A percentile compares a stretch with the other conserved stretches of the same genome.
These are phyloP conservation scores for Spencermartinsiella ligniputridi DNA, from an alignment of 1,139 yeast genomes.

Conservation along the genomic window DNA sequence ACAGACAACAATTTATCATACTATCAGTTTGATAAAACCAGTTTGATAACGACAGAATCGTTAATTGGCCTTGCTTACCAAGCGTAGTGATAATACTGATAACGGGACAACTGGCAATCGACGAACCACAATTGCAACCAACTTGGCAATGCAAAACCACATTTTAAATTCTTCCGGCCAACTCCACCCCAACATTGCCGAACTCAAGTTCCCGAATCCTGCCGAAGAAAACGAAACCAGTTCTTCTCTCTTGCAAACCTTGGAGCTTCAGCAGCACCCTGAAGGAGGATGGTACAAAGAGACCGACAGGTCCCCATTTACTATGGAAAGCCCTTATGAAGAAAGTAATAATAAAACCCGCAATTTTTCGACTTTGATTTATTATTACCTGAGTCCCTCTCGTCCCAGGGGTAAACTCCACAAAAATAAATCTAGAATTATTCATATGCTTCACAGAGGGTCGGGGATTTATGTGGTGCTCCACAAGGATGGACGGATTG, in stretches of 20 bases:
- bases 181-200: too few relatives aligned
- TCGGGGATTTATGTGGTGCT: conserved; percentile 47
- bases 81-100: too few relatives aligned
- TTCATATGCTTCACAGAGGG: conserved; percentile 47
- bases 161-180: too few relatives aligned
- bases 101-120: too few relatives aligned
- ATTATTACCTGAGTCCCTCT: conserved; percentile 44
- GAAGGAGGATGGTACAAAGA: conserved; percentile 51
- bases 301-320: conserved; percentile 44
- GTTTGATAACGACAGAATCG: too few relatives aligned
- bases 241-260: background rate
- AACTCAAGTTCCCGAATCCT: background rate
- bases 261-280: conserved; percentile 32
- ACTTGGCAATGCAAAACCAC: too few relatives aligned
- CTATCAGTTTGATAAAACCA: too few relatives aligned
- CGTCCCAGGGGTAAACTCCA: conserved; percentile 46
- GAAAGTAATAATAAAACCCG: conserved; percentile 23
- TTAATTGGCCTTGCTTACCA: too few relatives aligned
- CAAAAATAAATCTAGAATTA: conserved; percentile 43
- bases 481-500: conserved; percentile 43
- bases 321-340: conserved; percentile 36
- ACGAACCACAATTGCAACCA: too few relatives aligned
- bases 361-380: conserved; percentile 43
- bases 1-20: too few relatives aligned
- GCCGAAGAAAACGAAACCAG: background rate